phyloP scores from a whole-genome alignment of 495 filamentous ascomycete species.

The Annulohypoxylon maeteangense region DNA sequence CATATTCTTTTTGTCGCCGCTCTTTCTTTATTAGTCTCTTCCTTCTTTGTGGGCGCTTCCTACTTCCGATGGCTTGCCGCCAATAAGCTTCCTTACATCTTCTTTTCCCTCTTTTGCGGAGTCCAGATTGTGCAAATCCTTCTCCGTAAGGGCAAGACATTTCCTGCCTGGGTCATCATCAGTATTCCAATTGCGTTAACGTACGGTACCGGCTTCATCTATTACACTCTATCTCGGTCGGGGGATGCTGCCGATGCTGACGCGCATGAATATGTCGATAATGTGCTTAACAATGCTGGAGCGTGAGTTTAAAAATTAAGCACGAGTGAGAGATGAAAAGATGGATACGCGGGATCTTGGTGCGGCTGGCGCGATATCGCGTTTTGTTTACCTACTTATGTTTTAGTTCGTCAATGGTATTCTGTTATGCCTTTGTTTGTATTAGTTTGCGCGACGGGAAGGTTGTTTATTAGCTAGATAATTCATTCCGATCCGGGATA shows the following conservation, averaged over 20 bases:
- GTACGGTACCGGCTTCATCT: conserved; percentile 1
- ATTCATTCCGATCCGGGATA: conserved; percentile 11
- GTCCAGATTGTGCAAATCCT: background rate
- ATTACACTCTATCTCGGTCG: background rate
- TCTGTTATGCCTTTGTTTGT: conserved; percentile 20
- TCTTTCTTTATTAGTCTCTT: background rate
- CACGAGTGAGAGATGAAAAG: background rate
- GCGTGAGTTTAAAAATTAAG: background rate
- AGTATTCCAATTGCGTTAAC: background rate
- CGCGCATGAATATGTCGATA: background rate
- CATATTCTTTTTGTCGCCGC: conserved; percentile 10
- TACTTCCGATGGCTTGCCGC: background rate
- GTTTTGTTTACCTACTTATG: conserved; percentile 21
- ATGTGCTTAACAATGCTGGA: background rate
- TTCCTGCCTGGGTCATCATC: background rate
- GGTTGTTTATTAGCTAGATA: conserved; percentile 18
- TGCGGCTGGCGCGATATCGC: background rate
- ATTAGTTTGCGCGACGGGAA: conserved; percentile 17
- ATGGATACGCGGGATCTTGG: background rate
- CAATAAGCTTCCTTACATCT: background rate
- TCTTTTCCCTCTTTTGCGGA: background rate
- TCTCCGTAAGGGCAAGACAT: background rate
- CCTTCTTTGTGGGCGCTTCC: background rate
- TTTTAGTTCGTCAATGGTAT: conserved; percentile 19
- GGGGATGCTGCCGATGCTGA: background rate